These are phyloP conservation scores for Colletotrichum cuscutae DNA, from an alignment of 2,329 filamentous ascomycete genomes.

Conservation along the genomic window DNA sequence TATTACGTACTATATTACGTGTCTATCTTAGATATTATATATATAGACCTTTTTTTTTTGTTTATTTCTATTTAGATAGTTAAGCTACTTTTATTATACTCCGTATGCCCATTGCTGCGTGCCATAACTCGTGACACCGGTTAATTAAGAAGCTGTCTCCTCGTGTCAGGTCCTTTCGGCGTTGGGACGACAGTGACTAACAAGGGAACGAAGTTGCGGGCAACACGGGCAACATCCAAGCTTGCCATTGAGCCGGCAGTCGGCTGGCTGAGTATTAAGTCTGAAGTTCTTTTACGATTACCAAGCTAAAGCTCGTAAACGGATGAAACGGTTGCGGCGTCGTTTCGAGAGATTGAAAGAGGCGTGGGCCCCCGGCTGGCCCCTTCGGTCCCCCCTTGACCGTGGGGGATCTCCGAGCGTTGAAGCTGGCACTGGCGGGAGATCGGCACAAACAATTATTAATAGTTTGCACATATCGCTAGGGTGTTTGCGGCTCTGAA, in stretches of 20 bases:
- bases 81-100: too few relatives aligned
- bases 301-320: neutral
- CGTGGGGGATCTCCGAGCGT: constrained; percentile 15
- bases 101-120: too few relatives aligned
- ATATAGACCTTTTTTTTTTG: too few relatives aligned
- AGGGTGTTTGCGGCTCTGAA: neutral
- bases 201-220: neutral
- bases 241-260: neutral
- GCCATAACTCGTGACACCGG: too few relatives aligned
- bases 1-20: too few relatives aligned
- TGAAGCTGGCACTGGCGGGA: neutral
- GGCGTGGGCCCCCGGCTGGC: neutral
- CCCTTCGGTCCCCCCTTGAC: neutral
- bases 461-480: neutral
- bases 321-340: constrained; percentile 28
- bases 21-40: too few relatives aligned
- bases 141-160: neutral
- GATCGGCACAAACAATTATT: constrained; percentile 4
- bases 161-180: neutral
- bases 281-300: neutral
- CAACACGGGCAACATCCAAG: neutral
- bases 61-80: too few relatives aligned
- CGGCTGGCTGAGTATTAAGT: neutral
- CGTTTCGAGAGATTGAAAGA: constrained; percentile 16
- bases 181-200: constrained; percentile 2